Conservation (phyloP, 73 alveolate species). For the Paramecium pentaurelia region DNA sequence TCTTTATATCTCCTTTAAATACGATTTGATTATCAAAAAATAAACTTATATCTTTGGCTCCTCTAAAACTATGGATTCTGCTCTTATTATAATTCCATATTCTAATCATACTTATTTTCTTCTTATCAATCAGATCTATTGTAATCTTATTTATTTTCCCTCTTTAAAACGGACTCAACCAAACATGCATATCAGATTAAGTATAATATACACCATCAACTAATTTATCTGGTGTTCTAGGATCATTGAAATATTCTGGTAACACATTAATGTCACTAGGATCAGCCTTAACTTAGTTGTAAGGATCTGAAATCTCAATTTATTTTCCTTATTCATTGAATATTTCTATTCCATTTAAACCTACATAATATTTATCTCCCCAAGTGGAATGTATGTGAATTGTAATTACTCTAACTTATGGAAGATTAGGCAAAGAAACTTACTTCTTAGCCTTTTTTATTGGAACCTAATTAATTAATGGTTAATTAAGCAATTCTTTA, state of each 20-base stretch:
- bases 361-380: conserved; percentile 89
- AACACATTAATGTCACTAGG: conserved; percentile 89
- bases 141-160: conserved; percentile 75
- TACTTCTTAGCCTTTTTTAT: neutral
- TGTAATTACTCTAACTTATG: conserved; percentile 65
- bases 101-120: conserved; percentile 74
- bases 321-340: conserved; percentile 74
- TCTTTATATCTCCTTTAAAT: conserved; percentile 76
- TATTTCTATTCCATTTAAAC: conserved; percentile 80
- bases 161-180: conserved; percentile 88
- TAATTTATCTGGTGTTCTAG: conserved; percentile 85
- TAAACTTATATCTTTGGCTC: conserved; percentile 72
- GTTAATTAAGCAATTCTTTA: neutral
- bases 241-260: conserved; percentile 88
- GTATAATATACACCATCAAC: conserved; percentile 78
- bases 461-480: neutral
- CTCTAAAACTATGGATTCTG: conserved; percentile 86
- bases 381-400: conserved; percentile 76
- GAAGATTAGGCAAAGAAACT: conserved; percentile 66
- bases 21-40: conserved; percentile 62
- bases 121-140: conserved; percentile 57
- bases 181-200: conserved; percentile 81
- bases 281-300: conserved; percentile 67
- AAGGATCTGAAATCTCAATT: conserved; percentile 51
- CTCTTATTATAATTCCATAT: conserved; percentile 90